Evolutionary conservation across 176 grass and related monocot species (phyloP).

Genomic region (Oryza glaberrima): DNA sequence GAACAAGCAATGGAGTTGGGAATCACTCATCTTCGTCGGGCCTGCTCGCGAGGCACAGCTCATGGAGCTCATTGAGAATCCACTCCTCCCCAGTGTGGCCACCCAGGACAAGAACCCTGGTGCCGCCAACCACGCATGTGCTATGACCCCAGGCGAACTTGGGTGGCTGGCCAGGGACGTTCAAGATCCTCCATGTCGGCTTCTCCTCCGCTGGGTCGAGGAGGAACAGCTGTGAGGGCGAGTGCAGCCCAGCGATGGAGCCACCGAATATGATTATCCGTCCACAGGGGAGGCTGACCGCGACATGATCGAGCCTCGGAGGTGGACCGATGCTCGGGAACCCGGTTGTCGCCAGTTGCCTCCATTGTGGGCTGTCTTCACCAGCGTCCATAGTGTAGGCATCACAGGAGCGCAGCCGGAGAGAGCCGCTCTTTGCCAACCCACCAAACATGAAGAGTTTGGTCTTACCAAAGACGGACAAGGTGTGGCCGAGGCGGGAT

Average conservation of each 20-base stretch:
- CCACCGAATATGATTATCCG: constrained; percentile 92
- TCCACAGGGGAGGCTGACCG: constrained; percentile 80
- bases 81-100: constrained; percentile 90
- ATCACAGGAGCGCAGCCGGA: constrained; percentile 74
- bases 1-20: not conserved
- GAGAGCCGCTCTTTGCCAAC: constrained; percentile 78
- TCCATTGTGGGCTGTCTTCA: constrained; percentile 80
- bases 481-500: constrained; percentile 80
- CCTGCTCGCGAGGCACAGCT: constrained; percentile 86
- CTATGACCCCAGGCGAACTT: constrained; percentile 98
- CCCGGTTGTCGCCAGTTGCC: constrained; percentile 59
- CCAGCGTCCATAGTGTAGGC: constrained; percentile 71
- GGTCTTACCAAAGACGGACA: constrained; percentile 73
- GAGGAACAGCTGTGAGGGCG: constrained; percentile 73
- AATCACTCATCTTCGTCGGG: constrained; percentile 55
- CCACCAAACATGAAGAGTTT: constrained; percentile 97
- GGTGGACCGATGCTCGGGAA: constrained; percentile 61
- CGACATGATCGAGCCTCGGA: constrained; percentile 87
- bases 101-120: constrained; percentile 80
- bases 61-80: constrained; percentile 98
- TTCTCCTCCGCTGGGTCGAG: constrained; percentile 81
- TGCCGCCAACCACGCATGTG: constrained; percentile 91
- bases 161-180: constrained; percentile 74
- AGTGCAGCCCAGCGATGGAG: constrained; percentile 82
- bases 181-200: constrained; percentile 78